phyloP scores from a whole-genome alignment of 2,329 filamentous ascomycete species.

The Teratosphaeria viscida region DNA sequence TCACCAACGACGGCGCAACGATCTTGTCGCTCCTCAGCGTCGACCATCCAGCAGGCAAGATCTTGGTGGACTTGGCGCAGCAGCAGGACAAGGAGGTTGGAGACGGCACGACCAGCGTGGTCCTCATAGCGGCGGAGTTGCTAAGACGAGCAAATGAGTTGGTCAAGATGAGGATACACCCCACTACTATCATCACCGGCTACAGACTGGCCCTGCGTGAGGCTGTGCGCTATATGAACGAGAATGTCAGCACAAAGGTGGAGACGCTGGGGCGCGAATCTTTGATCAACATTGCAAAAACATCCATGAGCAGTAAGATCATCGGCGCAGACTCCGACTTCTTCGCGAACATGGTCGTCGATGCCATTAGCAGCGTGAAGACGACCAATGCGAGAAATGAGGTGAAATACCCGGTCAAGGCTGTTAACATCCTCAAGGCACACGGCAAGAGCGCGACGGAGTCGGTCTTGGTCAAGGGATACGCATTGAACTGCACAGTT shows the following conservation, averaged over 20 bases:
- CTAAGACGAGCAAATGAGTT: conserved; percentile 90
- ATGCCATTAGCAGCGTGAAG: conserved; percentile 92
- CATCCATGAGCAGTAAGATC: conserved; percentile 98
- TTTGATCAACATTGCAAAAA: conserved; percentile 90
- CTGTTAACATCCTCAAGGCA: conserved; percentile 96
- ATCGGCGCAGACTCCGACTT: conserved; percentile 94
- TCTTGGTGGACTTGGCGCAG: conserved; percentile 91
- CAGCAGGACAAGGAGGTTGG: conserved; percentile 99
- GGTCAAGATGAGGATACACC: conserved; percentile 99
- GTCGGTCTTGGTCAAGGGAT: conserved; percentile 86
- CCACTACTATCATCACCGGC: conserved; percentile 96
- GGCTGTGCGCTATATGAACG: conserved; percentile 97
- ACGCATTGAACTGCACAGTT: conserved; percentile 96
- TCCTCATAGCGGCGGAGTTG: conserved; percentile 92
- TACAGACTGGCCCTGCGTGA: conserved; percentile 92
- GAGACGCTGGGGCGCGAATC: conserved; percentile 84
- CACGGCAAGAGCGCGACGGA: conserved; percentile 88
- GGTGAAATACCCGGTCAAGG: conserved; percentile 95
- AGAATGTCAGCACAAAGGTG: conserved; percentile 94
- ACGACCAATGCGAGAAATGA: conserved; percentile 83
- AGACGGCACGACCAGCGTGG: conserved; percentile 95
- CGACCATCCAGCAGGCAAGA: conserved; percentile 96
- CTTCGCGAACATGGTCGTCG: conserved; percentile 94
- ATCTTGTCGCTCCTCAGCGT: conserved; percentile 93
- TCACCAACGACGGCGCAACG: conserved; percentile 96